These are phyloP conservation scores for Penicillium flavigenum DNA, from an alignment of 495 filamentous ascomycete species.

Conservation along the genomic window DNA sequence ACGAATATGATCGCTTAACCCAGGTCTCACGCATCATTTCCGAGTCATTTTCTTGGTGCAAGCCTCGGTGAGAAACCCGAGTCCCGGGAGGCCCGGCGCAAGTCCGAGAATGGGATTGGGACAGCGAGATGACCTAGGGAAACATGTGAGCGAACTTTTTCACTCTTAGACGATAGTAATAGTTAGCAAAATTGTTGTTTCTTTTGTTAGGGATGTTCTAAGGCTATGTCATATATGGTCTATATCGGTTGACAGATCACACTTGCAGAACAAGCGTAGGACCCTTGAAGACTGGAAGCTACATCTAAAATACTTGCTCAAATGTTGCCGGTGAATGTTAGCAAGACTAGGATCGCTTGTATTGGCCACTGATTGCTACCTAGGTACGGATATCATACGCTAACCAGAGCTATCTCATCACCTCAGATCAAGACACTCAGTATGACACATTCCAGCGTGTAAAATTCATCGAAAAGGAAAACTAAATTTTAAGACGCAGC, in stretches of 20 bases:
- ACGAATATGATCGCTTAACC: background rate
- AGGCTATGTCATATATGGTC: background rate
- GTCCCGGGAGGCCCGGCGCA: slow-evolving; percentile 33
- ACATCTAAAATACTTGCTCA: background rate
- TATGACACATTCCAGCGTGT: slow-evolving; percentile 31
- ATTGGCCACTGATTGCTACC: slow-evolving; percentile 4
- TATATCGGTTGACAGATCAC: background rate
- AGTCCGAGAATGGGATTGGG: slow-evolving; percentile 29
- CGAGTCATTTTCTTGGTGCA: slow-evolving; percentile 22
- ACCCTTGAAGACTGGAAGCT: background rate
- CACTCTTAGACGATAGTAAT: no score
- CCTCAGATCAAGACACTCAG: slow-evolving; percentile 14
- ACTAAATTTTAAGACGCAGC: slow-evolving; percentile 39
- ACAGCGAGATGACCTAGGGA: background rate
- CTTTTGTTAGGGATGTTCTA: background rate
- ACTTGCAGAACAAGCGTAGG: background rate
- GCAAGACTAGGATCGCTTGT: background rate
- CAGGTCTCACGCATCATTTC: slow-evolving; percentile 33
- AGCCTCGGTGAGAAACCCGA: slow-evolving; percentile 38
- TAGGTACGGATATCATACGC: slow-evolving; percentile 3
- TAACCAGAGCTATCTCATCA: slow-evolving; percentile 18
- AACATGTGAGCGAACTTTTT: background rate
- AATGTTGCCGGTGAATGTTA: background rate
- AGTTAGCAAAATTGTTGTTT: background rate
- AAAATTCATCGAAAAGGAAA: slow-evolving; percentile 30